A percentile compares a stretch with the other conserved stretches of the same genome.
Evolutionary conservation across 2,329 filamentous ascomycete species (phyloP).

Genomic region (Metarhizium humberi): DNA sequence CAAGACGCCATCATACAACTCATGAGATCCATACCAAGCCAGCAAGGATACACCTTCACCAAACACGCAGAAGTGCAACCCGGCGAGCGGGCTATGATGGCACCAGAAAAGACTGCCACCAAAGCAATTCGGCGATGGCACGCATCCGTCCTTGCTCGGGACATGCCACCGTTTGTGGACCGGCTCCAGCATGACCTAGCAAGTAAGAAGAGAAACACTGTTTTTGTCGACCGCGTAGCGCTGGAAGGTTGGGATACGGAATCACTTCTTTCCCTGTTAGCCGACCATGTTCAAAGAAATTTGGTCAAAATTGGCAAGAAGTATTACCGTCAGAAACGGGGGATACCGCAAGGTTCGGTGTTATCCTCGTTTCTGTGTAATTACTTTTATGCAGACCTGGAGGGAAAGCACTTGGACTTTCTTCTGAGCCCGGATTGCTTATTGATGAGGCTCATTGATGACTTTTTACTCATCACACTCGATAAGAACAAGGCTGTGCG

Average conservation of each 20-base stretch:
- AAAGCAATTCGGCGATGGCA: slow-evolving; percentile 42
- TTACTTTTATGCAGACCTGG: slow-evolving; percentile 89
- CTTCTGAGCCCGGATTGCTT: slow-evolving; percentile 47
- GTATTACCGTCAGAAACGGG: slow-evolving; percentile 76
- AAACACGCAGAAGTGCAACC: slow-evolving; percentile 67
- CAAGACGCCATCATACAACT: slow-evolving; percentile 64
- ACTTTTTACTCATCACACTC: slow-evolving; percentile 82
- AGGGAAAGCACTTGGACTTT: slow-evolving; percentile 60
- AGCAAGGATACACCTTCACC: slow-evolving; percentile 58
- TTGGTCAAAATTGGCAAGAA: slow-evolving; percentile 82
- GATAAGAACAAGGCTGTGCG: slow-evolving; percentile 53
- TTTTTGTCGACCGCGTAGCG: slow-evolving; percentile 66
- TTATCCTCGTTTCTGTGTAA: slow-evolving; percentile 83
- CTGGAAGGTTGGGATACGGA: slow-evolving; percentile 47
- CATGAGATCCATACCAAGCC: slow-evolving; percentile 45
- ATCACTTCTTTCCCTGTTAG: slow-evolving; percentile 59
- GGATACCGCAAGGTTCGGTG: slow-evolving; percentile 90
- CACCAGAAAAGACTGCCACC: slow-evolving; percentile 12
- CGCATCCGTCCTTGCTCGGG: slow-evolving; percentile 35
- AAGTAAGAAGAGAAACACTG: slow-evolving; percentile 49
- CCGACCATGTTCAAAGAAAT: slow-evolving; percentile 75
- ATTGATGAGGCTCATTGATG: slow-evolving; percentile 77
- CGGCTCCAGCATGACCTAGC: slow-evolving; percentile 31
- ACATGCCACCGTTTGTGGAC: slow-evolving; percentile 35
- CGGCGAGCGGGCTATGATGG: slow-evolving; percentile 18